Percentiles rank a stretch among this genome's conserved stretches.
Evolutionary conservation across 1,284 basidiomycete genomes (phyloP).

Genomic region (Rugosomyces carneus): DNA sequence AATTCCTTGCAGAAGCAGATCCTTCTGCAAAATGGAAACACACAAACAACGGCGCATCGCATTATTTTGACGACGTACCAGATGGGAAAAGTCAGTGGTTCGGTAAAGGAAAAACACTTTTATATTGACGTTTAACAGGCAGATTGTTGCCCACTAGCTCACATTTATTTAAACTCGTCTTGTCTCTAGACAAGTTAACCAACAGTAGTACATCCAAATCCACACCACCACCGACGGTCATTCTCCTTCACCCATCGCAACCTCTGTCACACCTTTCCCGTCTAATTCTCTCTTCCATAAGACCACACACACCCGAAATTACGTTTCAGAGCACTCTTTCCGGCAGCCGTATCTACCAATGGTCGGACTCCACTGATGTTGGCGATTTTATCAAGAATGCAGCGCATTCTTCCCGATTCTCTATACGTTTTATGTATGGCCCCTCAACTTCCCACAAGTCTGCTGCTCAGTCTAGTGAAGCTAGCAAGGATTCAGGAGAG

Average conservation of each 20-base stretch:
- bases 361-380: constrained; percentile 64
- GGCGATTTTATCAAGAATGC: constrained; percentile 64
- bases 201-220: constrained; percentile 15
- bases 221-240: constrained; percentile 40
- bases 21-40: constrained; percentile 33
- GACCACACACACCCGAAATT: constrained; percentile 26
- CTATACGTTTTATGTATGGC: constrained; percentile 39
- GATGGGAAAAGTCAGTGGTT: constrained; percentile 25
- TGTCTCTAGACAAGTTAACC: constrained; percentile 38
- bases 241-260: constrained; percentile 55
- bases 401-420: constrained; percentile 49
- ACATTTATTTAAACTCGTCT: constrained; percentile 60
- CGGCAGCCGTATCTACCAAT: constrained; percentile 37
- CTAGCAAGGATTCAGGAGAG: background rate
- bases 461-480: constrained; percentile 7
- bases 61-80: constrained; percentile 26
- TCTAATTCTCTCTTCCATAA: constrained; percentile 40
- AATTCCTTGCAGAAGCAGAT: constrained; percentile 40
- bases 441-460: constrained; percentile 2
- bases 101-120: background rate
- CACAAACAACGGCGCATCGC: constrained; percentile 16
- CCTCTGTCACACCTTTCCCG: constrained; percentile 53
- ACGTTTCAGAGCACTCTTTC: constrained; percentile 41
- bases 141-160: constrained; percentile 57
- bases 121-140: constrained; percentile 27